Conservation (phyloP, 805 yeast genomes). For the Schizosaccharomyces osmophilus region DNA sequence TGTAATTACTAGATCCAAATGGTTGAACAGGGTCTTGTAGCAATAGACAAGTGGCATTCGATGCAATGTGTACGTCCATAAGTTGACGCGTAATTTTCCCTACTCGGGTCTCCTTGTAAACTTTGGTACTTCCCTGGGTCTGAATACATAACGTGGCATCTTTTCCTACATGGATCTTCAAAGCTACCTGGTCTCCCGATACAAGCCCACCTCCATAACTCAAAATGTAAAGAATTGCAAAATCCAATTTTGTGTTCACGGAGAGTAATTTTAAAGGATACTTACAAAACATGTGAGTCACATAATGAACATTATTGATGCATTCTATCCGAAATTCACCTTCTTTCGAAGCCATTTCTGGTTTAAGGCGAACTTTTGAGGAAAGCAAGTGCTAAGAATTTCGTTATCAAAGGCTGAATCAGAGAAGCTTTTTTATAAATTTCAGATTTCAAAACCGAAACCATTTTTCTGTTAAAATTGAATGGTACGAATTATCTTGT, state of each 20-base stretch:
- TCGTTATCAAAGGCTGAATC: too few relatives aligned
- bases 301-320: background rate
- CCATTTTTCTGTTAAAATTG: too few relatives aligned
- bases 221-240: background rate
- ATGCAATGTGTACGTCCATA: background rate
- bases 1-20: background rate
- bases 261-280: conserved; percentile 1
- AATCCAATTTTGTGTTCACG: background rate
- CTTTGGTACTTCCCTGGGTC: conserved; percentile 1
- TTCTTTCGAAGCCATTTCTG: background rate
- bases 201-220: conserved; percentile 2
- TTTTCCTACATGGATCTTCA: background rate
- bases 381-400: too few relatives aligned
- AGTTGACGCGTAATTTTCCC: background rate
- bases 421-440: too few relatives aligned
- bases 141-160: background rate
- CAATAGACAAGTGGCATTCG: background rate
- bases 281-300: background rate
- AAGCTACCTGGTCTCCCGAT: background rate
- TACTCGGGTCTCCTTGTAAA: background rate
- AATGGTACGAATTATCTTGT: too few relatives aligned
- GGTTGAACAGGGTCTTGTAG: conserved; percentile 1
- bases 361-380: too few relatives aligned
- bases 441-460: too few relatives aligned
- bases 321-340: background rate